Percentiles rank a stretch among this genome's conserved stretches.
These are phyloP conservation scores for Saccharomycopsis sp. DNA, from an alignment of 805 yeast genomes.

Conservation along the genomic window DNA sequence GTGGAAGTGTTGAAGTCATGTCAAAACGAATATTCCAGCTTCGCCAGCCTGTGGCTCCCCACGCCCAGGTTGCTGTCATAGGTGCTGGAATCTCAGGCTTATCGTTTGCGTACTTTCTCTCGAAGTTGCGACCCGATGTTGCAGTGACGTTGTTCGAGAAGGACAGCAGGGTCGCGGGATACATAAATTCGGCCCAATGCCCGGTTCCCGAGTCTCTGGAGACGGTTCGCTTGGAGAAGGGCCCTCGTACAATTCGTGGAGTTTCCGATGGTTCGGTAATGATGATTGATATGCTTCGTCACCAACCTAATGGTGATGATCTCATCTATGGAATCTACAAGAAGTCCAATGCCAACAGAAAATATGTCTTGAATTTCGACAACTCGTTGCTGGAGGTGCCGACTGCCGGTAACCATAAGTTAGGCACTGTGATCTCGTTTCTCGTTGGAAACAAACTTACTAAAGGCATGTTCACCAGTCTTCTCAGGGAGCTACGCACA, in stretches of 20 bases:
- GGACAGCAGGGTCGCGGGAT: slow-evolving; percentile 62
- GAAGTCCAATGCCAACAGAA: slow-evolving; percentile 59
- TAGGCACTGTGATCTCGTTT: slow-evolving; percentile 25
- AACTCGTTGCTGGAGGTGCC: slow-evolving; percentile 52
- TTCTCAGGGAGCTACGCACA: slow-evolving; percentile 36
- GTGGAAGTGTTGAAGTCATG: too few species aligned
- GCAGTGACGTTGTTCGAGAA: slow-evolving; percentile 57
- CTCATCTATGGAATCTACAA: slow-evolving; percentile 51
- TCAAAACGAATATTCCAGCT: background rate
- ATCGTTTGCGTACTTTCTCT: slow-evolving; percentile 61
- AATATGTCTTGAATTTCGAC: slow-evolving; percentile 49
- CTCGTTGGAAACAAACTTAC: slow-evolving; percentile 35
- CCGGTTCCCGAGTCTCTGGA: slow-evolving; percentile 26
- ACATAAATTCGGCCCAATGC: slow-evolving; percentile 51
- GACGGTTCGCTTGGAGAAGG: slow-evolving; percentile 57
- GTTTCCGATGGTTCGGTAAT: slow-evolving; percentile 70
- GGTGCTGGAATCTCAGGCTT: slow-evolving; percentile 92
- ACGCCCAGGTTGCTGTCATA: slow-evolving; percentile 55
- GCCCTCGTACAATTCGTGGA: slow-evolving; percentile 88
- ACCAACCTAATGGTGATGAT: slow-evolving; percentile 40
- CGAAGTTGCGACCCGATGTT: slow-evolving; percentile 71
- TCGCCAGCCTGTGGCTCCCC: background rate
- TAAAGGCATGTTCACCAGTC: slow-evolving; percentile 38
- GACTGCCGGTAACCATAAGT: slow-evolving; percentile 23
- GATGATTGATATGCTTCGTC: slow-evolving; percentile 50